Evolutionary conservation across 2,329 filamentous ascomycete species (phyloP), one percentile per base, ranked within the genome.

Genomic region (Herpotrichia juniperi): DNA sequence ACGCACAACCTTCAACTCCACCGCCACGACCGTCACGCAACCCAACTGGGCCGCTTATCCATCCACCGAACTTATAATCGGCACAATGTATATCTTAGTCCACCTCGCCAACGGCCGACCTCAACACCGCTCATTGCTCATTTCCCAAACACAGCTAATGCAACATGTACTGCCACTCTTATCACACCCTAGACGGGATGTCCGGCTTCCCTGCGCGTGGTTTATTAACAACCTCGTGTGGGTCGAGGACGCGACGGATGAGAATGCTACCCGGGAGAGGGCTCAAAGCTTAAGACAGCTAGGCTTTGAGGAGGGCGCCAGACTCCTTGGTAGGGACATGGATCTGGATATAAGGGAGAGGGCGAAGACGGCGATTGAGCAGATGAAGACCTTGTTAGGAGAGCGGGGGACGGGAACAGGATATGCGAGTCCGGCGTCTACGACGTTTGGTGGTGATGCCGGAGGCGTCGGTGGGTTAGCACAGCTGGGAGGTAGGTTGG

Each of bases 21-120:
- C 53, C 26, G n/a, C 53, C 3, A 21, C 51, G 6, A 25, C 24
- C n/a, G 84, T 90, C 3, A 72, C 85, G 87, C 48, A 62, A n/a
- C 54, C 69, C 32, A 75, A 74, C 58, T 73, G 72, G 63, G 31
- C 66, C 16, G 30, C 48, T 46, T 69, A 70, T 53, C 67, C 58
- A 54, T 72, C 54, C 58, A 49, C 67, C 21, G 89, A 91, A 72
- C 89, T 97, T 56, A 82, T 97, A 46, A 83, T 85, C 63, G 83
- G 90, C 2, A 88, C 93, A 10, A 85, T 91, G 24, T 94, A 87
- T 69, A 87, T 97, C 50, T 81, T 97, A 43, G 88, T 94, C 12
- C 92, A 97, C 75, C 86, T 97, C 63, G 91, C 92, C 16, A 93
- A 93, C 9, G 91, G 91, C 58, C 80, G 87, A 11, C 86, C 91